Percentiles rank a stretch among this genome's conserved stretches.
Conservation (phyloP, 108 stramenopile genomes). For the Discostella stelligeroides region DNA sequence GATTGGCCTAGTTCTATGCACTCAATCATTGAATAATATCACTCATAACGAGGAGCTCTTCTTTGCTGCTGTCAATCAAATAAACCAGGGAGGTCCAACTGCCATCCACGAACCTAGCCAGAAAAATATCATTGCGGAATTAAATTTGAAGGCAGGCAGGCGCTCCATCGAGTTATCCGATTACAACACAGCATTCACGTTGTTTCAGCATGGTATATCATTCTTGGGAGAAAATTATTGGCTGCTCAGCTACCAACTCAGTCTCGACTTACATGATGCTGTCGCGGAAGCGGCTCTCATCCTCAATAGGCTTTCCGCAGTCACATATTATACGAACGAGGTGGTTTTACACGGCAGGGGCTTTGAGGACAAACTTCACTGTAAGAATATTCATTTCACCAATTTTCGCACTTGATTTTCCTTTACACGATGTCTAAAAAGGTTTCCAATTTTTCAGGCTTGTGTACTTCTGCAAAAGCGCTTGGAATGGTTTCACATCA, state of each 20-base stretch:
- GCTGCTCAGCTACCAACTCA: constrained; percentile 13
- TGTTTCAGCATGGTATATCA: constrained; percentile 31
- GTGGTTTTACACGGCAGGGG: constrained; percentile 8
- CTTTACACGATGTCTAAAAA: too few relatives aligned
- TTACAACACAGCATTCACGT: constrained; percentile 9
- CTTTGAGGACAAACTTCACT: constrained; percentile 24
- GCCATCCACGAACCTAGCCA: constrained; percentile 8
- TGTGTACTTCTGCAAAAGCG: background rate
- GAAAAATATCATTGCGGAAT: constrained; percentile 22
- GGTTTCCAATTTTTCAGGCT: too few relatives aligned
- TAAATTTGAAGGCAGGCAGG: constrained; percentile 37
- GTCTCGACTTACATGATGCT: constrained; percentile 27
- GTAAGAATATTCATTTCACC: too few relatives aligned
- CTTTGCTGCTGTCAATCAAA: constrained; percentile 33
- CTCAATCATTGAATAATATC: background rate
- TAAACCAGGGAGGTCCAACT: constrained; percentile 27
- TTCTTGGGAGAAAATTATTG: constrained; percentile 24
- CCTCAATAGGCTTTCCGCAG: constrained; percentile 4
- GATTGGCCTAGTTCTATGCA: constrained; percentile 27
- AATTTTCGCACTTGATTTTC: too few relatives aligned
- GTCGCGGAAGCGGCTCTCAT: constrained; percentile 19
- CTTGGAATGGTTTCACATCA: constrained; percentile 4
- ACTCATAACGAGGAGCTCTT: constrained; percentile 24
- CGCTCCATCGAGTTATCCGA: constrained; percentile 16
- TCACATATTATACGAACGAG: background rate